Evolutionary conservation across 148 eudicot species (phyloP), one percentile per base, ranked within the genome.

Genomic region (Rhododendron mucronatum): DNA sequence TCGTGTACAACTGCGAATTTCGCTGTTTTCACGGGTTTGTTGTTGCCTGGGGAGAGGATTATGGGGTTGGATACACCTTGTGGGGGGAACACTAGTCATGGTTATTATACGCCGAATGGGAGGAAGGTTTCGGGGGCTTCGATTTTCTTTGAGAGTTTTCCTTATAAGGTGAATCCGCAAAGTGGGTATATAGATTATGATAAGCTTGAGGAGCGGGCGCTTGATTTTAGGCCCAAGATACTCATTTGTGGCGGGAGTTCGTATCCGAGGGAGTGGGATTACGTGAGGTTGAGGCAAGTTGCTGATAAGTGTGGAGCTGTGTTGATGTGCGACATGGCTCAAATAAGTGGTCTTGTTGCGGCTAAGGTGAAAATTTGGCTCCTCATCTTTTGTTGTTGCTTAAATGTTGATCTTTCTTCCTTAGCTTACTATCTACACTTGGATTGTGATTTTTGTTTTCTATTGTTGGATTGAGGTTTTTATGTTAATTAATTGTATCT

Each of bases 251-350:
- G 99, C 61, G 99, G 97, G 73, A 96, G 99, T 86, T 93, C 97
- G 13, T 96, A 96, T 91, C 99, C 99, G 16, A 87, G 98, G 50
- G 99, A 96, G 67, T 96, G 97, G 97, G 96, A 96, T 80, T 95
- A 96, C 89, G 91, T 88, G 2, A 90, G 94, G 87, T 88, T 96
- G 87, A 93, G 97, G 82, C 95, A 92, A 81, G 92, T 94, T 86
- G 95, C 99, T 21, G 98, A 96, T 80, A 95, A 89, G 88, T 92
- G 93, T 90, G 95, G 99, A 57, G 96, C 99, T 0, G 87, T 93
- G 45, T 91, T 96, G 90, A 86, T 96, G 96, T 95, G 98, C 84
- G 99, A 97, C 84, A 97, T 97, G 99, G 99, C 99, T 84, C 99
- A 97, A 44, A 95, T 94, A 44, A 97, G 99, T 79, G 99, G 99